phyloP scores from a whole-genome alignment of 2,329 filamentous ascomycete species.

The Fusarium subglutinans region DNA sequence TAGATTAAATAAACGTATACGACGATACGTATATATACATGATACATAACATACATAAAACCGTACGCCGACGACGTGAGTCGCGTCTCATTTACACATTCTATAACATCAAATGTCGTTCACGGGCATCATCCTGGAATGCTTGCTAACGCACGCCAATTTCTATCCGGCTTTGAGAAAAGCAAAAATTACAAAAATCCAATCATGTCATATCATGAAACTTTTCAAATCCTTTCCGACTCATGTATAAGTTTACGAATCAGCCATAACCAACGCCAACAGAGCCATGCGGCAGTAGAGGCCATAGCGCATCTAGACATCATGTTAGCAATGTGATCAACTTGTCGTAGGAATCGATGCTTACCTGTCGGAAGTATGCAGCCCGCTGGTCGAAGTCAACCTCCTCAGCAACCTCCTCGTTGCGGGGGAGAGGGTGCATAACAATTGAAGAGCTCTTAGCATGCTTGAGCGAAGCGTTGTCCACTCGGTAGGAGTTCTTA shows the following conservation, averaged over 20 bases:
- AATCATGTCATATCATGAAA: slow-evolving; percentile 19
- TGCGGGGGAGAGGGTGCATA: slow-evolving; percentile 93
- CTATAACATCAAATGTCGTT: slow-evolving; percentile 43
- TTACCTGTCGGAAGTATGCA: slow-evolving; percentile 98
- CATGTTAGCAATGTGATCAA: slow-evolving; percentile 24
- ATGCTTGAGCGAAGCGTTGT: slow-evolving; percentile 88
- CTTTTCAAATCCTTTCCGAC: slow-evolving; percentile 30
- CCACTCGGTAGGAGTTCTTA: slow-evolving; percentile 88
- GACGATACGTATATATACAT: slow-evolving; percentile 34
- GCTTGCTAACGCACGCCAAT: slow-evolving; percentile 43
- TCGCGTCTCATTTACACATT: slow-evolving; percentile 39
- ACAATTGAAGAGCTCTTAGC: slow-evolving; percentile 95
- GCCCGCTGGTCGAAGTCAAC: slow-evolving; percentile 97
- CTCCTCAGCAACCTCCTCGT: slow-evolving; percentile 92
- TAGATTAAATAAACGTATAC: slow-evolving; percentile 33
- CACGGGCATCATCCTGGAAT: slow-evolving; percentile 41
- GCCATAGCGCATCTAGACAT: slow-evolving; percentile 88
- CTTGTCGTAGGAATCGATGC: slow-evolving; percentile 42
- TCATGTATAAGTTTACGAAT: slow-evolving; percentile 37
- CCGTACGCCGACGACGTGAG: slow-evolving; percentile 41
- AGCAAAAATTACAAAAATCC: slow-evolving; percentile 31
- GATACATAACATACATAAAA: slow-evolving; percentile 38
- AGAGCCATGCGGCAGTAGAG: slow-evolving; percentile 98
- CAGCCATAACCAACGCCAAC: slow-evolving; percentile 85
- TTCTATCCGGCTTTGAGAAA: slow-evolving; percentile 43